phyloP scores from a whole-genome alignment of 169 alveolate species.

The Cryptosporidium baileyi region DNA sequence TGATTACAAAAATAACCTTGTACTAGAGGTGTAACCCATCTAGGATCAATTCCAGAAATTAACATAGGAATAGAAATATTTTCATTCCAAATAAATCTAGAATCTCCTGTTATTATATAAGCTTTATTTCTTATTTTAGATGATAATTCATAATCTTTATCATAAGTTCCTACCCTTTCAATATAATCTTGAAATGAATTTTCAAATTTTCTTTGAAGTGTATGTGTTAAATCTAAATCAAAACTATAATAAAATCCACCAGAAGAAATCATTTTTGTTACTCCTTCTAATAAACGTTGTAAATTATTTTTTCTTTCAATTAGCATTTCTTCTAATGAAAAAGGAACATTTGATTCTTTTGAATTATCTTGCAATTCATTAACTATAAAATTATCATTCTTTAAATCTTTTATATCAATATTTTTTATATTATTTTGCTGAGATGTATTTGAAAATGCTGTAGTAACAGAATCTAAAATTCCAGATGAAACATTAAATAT shows the following conservation, averaged over 20 bases:
- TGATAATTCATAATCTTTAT: background rate
- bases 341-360: background rate
- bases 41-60: constrained; percentile 69
- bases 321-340: constrained; percentile 30
- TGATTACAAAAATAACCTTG: constrained; percentile 77
- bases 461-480: constrained; percentile 16
- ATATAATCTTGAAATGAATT: background rate
- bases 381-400: background rate
- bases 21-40: constrained; percentile 80
- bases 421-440: background rate
- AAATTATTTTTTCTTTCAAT: constrained; percentile 9
- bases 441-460: constrained; percentile 3
- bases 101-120: constrained; percentile 34
- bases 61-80: constrained; percentile 39
- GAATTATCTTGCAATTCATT: background rate
- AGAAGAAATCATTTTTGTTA: constrained; percentile 53
- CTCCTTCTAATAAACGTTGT: constrained; percentile 40
- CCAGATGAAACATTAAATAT: constrained; percentile 46
- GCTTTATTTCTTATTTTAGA: constrained; percentile 18
- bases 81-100: constrained; percentile 54
- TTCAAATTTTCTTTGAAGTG: constrained; percentile 41
- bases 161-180: constrained; percentile 38
- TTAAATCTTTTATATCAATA: background rate
- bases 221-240: constrained; percentile 45
- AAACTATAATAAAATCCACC: constrained; percentile 68